A percentile compares a stretch with the other conserved stretches of the same genome.
phyloP scores from a whole-genome alignment of 495 filamentous ascomycete species.

The Xanthoparmelia taractica region DNA sequence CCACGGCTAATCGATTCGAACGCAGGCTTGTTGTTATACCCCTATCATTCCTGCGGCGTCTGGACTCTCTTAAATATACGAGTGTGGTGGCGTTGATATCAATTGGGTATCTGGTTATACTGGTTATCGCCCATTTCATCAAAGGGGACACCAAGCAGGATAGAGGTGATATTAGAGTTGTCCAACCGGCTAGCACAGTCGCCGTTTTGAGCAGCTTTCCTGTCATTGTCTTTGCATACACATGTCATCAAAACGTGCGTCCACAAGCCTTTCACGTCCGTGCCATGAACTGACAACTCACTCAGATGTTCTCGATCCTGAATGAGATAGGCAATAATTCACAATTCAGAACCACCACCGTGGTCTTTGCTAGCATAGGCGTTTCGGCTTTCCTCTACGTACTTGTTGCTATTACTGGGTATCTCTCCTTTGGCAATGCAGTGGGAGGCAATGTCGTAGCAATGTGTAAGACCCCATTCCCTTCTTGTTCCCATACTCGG shows the following conservation, averaged over 20 bases:
- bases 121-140: conserved; percentile 84
- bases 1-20: conserved; percentile 17
- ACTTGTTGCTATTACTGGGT: conserved; percentile 88
- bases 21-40: conserved; percentile 85
- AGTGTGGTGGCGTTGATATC: conserved; percentile 85
- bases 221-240: conserved; percentile 96
- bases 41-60: conserved; percentile 76
- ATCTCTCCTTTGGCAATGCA: conserved; percentile 84
- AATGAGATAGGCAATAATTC: conserved; percentile 89
- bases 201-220: conserved; percentile 78
- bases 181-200: conserved; percentile 71
- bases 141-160: conserved; percentile 67
- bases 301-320: conserved; percentile 94
- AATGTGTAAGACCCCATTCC: conserved; percentile 56
- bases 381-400: conserved; percentile 73
- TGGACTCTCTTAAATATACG: conserved; percentile 96
- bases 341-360: conserved; percentile 68
- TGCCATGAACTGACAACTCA: not conserved
- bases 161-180: conserved; percentile 61
- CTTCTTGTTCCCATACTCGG: not conserved
- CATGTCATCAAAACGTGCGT: conserved; percentile 92
- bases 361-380: conserved; percentile 77
- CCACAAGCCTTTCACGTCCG: conserved; percentile 1
- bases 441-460: conserved; percentile 85
- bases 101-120: conserved; percentile 84